Evolutionary conservation across 2,329 filamentous ascomycete species (phyloP), one percentile per base, ranked within the genome.

Genomic region (Microsporum ferrugineum): DNA sequence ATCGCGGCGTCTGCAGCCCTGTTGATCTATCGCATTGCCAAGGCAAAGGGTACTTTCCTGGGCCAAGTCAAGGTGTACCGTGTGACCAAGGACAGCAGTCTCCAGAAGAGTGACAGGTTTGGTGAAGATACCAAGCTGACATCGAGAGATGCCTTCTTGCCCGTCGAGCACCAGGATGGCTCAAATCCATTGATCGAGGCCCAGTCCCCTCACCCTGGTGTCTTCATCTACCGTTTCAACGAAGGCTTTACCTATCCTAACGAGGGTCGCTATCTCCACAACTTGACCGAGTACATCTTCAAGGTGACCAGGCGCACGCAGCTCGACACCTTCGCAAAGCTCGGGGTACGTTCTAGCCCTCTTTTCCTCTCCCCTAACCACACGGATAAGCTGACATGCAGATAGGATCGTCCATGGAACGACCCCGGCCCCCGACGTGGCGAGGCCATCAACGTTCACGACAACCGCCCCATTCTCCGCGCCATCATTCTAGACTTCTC

Each of bases 241-340:
- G 79, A 82, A 64, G 78, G 80, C 31, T 80, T 83, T 72, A 83
- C 81, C 69, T 83, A 83, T 68, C 76, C 78, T 64, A 83, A 83
- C 63, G 77, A 79, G 8, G 77, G 77, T 0, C 76, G 74, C 17
- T 79, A 82, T 63, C 73, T 82, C 60, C 80, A 81, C 65, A 73
- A 77, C 36, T 70, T 83, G 5, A 77, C 77, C 3, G 71, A 76
- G 23, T 71, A 73, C 53, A 75, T 82, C 47, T 78, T 78, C 61
- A 67, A 72, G 53, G 69, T 77, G 49, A 81, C 79, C 2, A 72
- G 78, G 38, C 72, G 77, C 41, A 81, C 78, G 0, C 72, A 78
- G 45, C 69, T 75, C 0, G 70, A 72, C 38, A 73, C 63, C 57
- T 47, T 64, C 57, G 59, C 58, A 27, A 59, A 64, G 31, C 39